Evolutionary conservation across 805 yeast genomes (phyloP), one percentile per base, ranked within the genome.

Genomic region (Teunomyces lycoperdinae): DNA sequence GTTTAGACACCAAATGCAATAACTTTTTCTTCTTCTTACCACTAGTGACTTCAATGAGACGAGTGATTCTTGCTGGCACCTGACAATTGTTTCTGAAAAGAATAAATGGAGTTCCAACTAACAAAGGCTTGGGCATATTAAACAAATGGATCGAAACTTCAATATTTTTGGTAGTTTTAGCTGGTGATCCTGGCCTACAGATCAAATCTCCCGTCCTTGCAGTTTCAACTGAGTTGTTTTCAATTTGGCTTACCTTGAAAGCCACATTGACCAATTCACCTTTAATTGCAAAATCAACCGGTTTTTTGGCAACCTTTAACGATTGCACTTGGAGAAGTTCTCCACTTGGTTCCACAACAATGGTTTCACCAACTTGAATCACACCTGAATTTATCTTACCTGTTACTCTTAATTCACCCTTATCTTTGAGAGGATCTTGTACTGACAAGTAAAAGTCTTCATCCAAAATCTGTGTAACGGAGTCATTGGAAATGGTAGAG

Each of bases 41-140:
- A n/a, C 59, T 57, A 24, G 57, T 54, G 24, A 61, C 55, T 27
- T 46, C 53, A 11, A 68, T 44, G 55, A 83, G 74, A 50, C 77
- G 77, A 38, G 73, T 58, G 16, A 90, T 68, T 52, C 83, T 78
- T 4, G 89, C 89, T 1, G 94, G 88, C 36, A 81, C 79, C 38
- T 84, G 81, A 24, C 81, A 76, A 48, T 88, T 83, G 52, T 91
- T 90, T 50, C 91, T 77, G 66, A 90, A 89, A 45, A 89, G 63
- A 35, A 89, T 79, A 53, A 89, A 76, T 35, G 91, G 85, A 0
- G 95, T 77, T 6, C 97, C 97, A 10, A 85, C 83, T 35, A 90
- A 68, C 41, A 90, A 66, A 0, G 97, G 97, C 53, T 87, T 76
- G 31, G 74, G 75, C 57, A 83, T 62, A 50, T 73, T 66, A 55